Conservation (phyloP, 2,329 filamentous ascomycete genomes). For the Aspergillus ochraceoroseus region DNA sequence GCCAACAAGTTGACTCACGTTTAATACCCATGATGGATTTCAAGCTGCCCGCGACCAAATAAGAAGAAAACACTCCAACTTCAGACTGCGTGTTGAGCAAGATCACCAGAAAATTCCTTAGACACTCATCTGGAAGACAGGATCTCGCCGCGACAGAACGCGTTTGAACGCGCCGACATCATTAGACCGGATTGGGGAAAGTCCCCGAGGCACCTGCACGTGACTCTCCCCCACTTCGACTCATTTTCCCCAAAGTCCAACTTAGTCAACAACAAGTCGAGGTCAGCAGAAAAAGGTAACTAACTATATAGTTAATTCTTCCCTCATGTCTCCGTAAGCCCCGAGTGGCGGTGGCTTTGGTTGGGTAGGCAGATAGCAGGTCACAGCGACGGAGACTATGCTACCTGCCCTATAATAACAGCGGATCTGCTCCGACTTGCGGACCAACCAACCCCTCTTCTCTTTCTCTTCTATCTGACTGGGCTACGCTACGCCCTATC, state of each 20-base stretch:
- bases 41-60: not conserved
- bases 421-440: constrained; percentile 7
- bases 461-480: not conserved
- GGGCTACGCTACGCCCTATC: not conserved
- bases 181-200: constrained; percentile 22
- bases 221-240: constrained; percentile 21
- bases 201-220: constrained; percentile 12
- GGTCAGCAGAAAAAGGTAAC: no score
- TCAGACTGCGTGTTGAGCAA: not conserved
- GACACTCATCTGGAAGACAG: not conserved
- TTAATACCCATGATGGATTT: constrained; percentile 48
- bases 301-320: no score
- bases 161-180: constrained; percentile 21
- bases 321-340: no score
- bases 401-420: not conserved
- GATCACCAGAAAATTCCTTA: not conserved
- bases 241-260: constrained; percentile 13
- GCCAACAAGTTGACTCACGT: constrained; percentile 42
- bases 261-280: no score
- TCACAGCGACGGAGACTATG: not conserved
- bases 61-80: no score
- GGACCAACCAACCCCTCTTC: constrained; percentile 7
- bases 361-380: constrained; percentile 11
- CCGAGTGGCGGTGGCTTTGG: constrained; percentile 20
- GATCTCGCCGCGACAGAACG: constrained; percentile 15